Base-by-base conservation (phyloP, 2,329 filamentous ascomycete genomes). In the Penicillium rolfsii region DNA sequence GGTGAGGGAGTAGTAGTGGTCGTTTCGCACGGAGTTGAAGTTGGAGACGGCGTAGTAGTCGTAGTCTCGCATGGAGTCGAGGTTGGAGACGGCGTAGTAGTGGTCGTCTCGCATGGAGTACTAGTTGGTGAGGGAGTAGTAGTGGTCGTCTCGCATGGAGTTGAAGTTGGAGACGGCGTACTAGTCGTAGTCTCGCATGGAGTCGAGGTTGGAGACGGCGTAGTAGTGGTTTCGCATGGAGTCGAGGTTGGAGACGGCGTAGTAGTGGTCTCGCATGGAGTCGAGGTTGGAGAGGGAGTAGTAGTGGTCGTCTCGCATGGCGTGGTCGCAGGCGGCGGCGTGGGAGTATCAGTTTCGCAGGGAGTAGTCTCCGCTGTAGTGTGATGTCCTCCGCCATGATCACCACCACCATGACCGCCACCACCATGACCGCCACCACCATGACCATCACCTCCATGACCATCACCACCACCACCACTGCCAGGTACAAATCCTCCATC, bases 101-200 rank as follows among this genome's bases (percentile, higher is more conserved):
- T 56, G 6, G 61, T 61, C 59, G 61, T 61, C 59, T 63, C 63
- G 57, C 64, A 64, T 19, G 62, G 62, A 33, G 52, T 52, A 3
- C 12, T 26, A 4, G 43, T 48, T 12, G 43, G 43, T 3, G 46
- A 35, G 1, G 46, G n/a, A 8, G 46, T 19, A 19, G 19, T 19
- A 19, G 19, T 19, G 19, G 19, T 19, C 19, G 19, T 19, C 19
- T 19, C 19, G 19, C 19, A 19, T 19, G 19, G 19, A 19, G 19
- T 19, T 19, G 19, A 19, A 19, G 19, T 19, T 19, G 19, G 19
- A 19, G 19, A 19, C 19, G 19, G 19, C 19, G 19, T 19, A 19
- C 1, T 19, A 19, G 19, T 19, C 19, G 19, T 19, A 19, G 19
- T 19, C 19, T 19, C 19, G 19, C 19, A 19, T 19, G 19, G 19